Percentiles rank a stretch among this genome's conserved stretches.
These are phyloP conservation scores for Clitopilus hobsonii DNA, from an alignment of 768 basidiomycete genomes.

Conservation along the genomic window DNA sequence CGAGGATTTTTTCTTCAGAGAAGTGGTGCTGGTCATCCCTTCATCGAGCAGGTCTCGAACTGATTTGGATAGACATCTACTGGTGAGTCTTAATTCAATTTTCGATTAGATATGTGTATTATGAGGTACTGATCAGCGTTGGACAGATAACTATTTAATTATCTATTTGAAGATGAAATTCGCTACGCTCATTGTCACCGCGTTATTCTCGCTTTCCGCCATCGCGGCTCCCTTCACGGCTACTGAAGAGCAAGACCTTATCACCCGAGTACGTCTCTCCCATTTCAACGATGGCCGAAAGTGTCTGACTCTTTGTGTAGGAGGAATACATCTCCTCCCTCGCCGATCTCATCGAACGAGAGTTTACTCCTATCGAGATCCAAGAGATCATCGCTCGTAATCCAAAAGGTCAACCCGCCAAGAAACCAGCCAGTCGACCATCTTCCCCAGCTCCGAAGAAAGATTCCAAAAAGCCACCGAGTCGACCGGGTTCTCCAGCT, in stretches of 20 bases:
- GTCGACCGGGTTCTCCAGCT: background rate
- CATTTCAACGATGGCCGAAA: background rate
- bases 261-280: background rate
- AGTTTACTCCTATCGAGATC: background rate
- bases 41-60: conserved; percentile 6
- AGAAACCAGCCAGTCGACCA: no score
- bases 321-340: background rate
- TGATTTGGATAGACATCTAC: background rate
- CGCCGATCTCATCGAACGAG: background rate
- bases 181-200: conserved; percentile 1
- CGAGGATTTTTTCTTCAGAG: background rate
- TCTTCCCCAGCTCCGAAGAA: no score
- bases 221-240: conserved; percentile 2
- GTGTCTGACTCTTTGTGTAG: background rate
- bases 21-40: background rate
- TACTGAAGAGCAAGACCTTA: background rate
- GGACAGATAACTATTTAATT: background rate
- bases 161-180: conserved; percentile 2
- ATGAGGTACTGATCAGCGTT: background rate
- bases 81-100: background rate
- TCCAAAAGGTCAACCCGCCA: no score
- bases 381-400: background rate
- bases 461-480: background rate
- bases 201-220: background rate
- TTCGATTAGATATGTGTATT: background rate